Evolutionary conservation across 2,329 filamentous ascomycete genomes (phyloP).

Genomic region (Aspergillus sergii): DNA sequence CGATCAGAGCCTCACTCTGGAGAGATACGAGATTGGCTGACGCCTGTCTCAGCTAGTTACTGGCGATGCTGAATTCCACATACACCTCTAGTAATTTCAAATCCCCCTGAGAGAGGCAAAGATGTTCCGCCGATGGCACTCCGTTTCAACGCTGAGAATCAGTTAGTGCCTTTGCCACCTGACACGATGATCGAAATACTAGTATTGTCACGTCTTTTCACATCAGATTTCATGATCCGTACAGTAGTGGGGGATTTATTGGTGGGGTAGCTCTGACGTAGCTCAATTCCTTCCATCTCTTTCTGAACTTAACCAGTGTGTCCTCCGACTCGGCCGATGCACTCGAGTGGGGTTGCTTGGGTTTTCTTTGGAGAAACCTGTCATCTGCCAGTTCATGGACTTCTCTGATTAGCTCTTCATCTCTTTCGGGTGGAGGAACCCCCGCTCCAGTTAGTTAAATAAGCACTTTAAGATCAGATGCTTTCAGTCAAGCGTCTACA

Average conservation of each 20-base stretch:
- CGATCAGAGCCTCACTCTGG: constrained; percentile 11
- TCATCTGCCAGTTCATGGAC: not conserved
- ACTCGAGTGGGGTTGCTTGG: not conserved
- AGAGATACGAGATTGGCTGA: constrained; percentile 3
- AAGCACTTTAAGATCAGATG: not conserved
- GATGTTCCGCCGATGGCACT: not conserved
- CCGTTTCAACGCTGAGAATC: not conserved
- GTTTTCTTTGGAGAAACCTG: not conserved
- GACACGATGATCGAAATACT: not conserved
- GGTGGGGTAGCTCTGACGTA: not conserved
- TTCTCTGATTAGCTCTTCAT: not conserved
- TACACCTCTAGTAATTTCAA: not conserved
- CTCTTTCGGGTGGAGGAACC: not conserved
- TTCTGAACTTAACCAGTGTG: not conserved
- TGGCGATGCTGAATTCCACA: not conserved
- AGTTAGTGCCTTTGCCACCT: not conserved
- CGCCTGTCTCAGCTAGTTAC: not conserved
- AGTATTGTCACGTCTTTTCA: not conserved
- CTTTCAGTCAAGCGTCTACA: not conserved
- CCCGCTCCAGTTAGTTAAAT: not conserved
- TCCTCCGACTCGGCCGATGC: not conserved
- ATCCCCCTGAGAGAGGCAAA: not conserved
- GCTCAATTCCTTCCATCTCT: not conserved
- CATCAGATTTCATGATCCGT: not conserved
- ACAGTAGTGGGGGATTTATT: not conserved